Evolutionary conservation across 306 rosid species (phyloP).

Genomic region (Biancaea sappan): DNA sequence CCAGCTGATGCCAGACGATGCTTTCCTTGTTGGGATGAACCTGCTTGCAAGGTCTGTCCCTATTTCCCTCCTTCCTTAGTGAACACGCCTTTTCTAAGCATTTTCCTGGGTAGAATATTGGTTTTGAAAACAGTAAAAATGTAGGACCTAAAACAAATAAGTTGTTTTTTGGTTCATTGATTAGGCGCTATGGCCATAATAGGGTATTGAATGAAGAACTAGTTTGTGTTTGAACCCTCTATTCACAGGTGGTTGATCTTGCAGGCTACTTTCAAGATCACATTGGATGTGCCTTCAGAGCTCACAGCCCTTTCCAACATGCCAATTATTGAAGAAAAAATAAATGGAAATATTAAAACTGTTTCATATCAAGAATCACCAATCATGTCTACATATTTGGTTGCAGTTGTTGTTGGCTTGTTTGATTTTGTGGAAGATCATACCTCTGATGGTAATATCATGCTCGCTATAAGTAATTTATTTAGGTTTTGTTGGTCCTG

Average conservation of each 20-base stretch:
- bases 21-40: constrained; percentile 99
- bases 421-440: constrained; percentile 91
- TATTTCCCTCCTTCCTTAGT: constrained; percentile 25
- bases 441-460: constrained; percentile 74
- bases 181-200: constrained; percentile 12
- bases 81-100: constrained; percentile 22
- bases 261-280: constrained; percentile 92
- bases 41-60: constrained; percentile 83
- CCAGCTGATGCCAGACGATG: constrained; percentile 98
- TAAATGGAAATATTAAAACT: constrained; percentile 59
- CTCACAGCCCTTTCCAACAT: constrained; percentile 89
- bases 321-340: constrained; percentile 81
- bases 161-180: constrained; percentile 20
- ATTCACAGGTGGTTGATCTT: constrained; percentile 33
- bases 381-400: constrained; percentile 91
- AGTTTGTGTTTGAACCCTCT: constrained; percentile 23
- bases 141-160: constrained; percentile 23
- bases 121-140: constrained; percentile 6
- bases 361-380: constrained; percentile 85
- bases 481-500: constrained; percentile 10
- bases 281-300: constrained; percentile 82
- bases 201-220: constrained; percentile 22
- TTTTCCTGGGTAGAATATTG: neutral
- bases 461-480: constrained; percentile 1
- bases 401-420: constrained; percentile 88